Evolutionary conservation across 257 asterid genomes (phyloP), one percentile per base, ranked within the genome.

Genomic region (Lithospermum erythrorhizon): DNA sequence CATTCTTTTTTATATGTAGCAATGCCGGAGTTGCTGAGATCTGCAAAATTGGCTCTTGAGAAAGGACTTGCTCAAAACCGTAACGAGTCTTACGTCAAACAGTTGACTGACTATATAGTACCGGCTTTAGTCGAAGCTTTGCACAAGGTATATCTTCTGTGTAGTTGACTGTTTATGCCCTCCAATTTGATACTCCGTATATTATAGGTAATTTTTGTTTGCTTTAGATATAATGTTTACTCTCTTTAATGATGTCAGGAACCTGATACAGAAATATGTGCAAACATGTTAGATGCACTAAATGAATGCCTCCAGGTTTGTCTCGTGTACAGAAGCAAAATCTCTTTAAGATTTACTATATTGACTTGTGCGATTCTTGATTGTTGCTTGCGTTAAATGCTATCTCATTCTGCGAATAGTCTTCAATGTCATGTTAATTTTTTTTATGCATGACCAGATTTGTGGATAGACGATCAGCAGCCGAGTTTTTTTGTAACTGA

Each of bases 1-100:
- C 60, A 53, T 62, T 72, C 17, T n/a, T 73, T 61, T 66, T 62
- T 61, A 15, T 61, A 61, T 75, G 61, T 63, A 91, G 99, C 97
- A 57, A 93, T 93, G 99, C 99, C 99, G 55, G 94, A 93, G 83
- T 76, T 93, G 61, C 67, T 93, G 71, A 81, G 83, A 37, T 93
- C 99, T 62, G 99, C 99, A 27, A 93, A 89, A 63, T 72, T 84
- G 77, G 97, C 99, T 58, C 85, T 93, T 24, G 99, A 89, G 74
- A 93, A 86, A 75, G 99, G 97, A 68, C 72, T 82, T 72, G 90
- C 97, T 68, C 91, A 79, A 73, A 94, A 91, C 61, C 95, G 97
- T 60, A 73, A 86, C 62, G 94, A 82, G 82, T 19, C 89, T 49
- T 87, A 87, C 69, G 72, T 87, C 58, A 87, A 87, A 68, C 96